phyloP scores from a whole-genome alignment of 2,329 filamentous ascomycete species.

The Sclerotinia sclerotiorum region DNA sequence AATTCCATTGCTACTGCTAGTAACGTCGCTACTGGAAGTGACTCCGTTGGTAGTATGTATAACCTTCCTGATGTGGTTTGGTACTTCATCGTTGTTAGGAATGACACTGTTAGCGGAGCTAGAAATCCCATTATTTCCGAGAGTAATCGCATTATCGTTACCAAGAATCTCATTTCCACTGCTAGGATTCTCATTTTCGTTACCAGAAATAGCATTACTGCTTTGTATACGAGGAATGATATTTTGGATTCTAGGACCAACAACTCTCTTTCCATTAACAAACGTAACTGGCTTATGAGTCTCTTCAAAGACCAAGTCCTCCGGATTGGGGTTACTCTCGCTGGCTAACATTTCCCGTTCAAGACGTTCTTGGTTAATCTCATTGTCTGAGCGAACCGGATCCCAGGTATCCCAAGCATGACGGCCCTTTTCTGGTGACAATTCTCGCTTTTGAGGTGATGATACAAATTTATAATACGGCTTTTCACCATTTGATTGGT shows the following conservation, averaged over 20 bases:
- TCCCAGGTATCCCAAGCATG: not conserved
- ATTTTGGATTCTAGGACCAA: not conserved
- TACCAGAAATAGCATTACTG: not conserved
- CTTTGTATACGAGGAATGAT: not conserved
- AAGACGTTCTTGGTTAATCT: not conserved
- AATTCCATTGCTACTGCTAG: not conserved
- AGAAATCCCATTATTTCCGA: not conserved
- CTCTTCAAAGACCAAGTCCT: not conserved
- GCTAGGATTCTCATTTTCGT: not conserved
- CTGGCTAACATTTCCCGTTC: not conserved
- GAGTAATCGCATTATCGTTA: not conserved
- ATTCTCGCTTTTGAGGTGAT: not conserved
- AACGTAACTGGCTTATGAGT: constrained; percentile 9
- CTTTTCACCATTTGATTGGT: not conserved
- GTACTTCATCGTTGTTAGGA: not conserved
- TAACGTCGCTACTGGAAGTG: not conserved
- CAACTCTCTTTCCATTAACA: constrained; percentile 4
- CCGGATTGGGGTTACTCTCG: not conserved
- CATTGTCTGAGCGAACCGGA: not conserved
- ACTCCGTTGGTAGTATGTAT: not conserved
- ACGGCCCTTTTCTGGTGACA: not conserved
- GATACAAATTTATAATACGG: not conserved
- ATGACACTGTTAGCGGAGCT: no score
- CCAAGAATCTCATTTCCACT: not conserved
- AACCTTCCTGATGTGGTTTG: not conserved